Evolutionary conservation across 768 basidiomycete species (phyloP).

Genomic region (Neoboletus subvelutipes): DNA sequence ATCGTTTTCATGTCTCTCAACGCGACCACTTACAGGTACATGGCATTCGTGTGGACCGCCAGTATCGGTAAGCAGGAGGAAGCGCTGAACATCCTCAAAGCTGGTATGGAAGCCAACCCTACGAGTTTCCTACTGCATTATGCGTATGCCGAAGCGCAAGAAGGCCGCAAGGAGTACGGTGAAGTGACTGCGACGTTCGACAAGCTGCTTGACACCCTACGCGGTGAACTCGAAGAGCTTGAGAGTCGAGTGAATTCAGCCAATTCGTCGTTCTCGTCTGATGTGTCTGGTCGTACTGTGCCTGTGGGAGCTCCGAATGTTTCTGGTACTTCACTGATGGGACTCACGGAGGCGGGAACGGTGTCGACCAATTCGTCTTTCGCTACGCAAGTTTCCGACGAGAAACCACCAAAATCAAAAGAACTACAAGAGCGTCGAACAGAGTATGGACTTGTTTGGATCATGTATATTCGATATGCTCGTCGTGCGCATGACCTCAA

Average conservation of each 20-base stretch:
- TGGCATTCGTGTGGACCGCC: slow-evolving; percentile 84
- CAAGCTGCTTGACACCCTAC: slow-evolving; percentile 66
- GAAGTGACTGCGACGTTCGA: slow-evolving; percentile 75
- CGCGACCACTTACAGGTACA: slow-evolving; percentile 60
- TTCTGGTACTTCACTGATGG: slow-evolving; percentile 6
- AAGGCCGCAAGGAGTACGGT: slow-evolving; percentile 58
- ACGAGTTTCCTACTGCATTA: slow-evolving; percentile 89
- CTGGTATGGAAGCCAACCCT: slow-evolving; percentile 87
- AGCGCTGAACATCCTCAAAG: slow-evolving; percentile 72
- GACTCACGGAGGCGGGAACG: slow-evolving; percentile 31
- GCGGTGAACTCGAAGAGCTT: slow-evolving; percentile 58
- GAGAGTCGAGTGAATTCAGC: slow-evolving; percentile 45
- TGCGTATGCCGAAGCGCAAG: slow-evolving; percentile 76
- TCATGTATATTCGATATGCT: slow-evolving; percentile 92
- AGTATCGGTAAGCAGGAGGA: slow-evolving; percentile 79
- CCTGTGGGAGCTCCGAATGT: slow-evolving; percentile 25
- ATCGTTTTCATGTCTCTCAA: slow-evolving; percentile 11
- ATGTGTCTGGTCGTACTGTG: slow-evolving; percentile 29
- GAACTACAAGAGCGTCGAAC: slow-evolving; percentile 55
- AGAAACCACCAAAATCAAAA: slow-evolving; percentile 51
- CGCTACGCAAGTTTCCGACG: slow-evolving; percentile 50
- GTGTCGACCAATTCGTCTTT: slow-evolving; percentile 47
- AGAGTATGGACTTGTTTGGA: slow-evolving; percentile 79
- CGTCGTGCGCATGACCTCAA: slow-evolving; percentile 86
- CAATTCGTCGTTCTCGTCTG: slow-evolving; percentile 40